Evolutionary conservation across 768 basidiomycete species (phyloP), one percentile per base, ranked within the genome.

Genomic region (Pleurotus ostreatus): DNA sequence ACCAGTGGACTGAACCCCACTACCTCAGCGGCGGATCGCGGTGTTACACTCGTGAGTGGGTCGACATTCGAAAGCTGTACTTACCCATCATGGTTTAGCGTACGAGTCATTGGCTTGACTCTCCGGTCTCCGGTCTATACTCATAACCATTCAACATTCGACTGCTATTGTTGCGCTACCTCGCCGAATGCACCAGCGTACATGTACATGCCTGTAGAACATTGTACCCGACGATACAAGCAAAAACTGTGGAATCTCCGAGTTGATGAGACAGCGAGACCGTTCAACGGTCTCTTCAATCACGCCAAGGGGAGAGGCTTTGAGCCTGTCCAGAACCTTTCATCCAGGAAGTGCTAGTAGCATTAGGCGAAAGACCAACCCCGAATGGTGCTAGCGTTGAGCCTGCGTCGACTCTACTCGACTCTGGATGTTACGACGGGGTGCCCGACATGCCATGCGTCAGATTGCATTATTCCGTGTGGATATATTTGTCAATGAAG

Each of bases 21-120:
- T n/a, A 22, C 39, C 16, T 39, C 51, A 41, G 41, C 51, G 11
- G 39, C 39, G 7, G 41, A 53, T 39, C 51, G 41, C 38, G 51
- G 22, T 41, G 20, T 53, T 18, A 41, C 38, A 37, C 25, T 53
- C 51, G 51, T 53, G 51, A 53, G 51, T 53, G 51, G 51, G 51
- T 53, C 51, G 37, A 23, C 39, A 39, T 26, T 39, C n/a, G 20
- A 20, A 40, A 41, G 51, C 39, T 40, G 39, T 16, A 22, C 8
- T 22, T 53, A 39, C 51, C 51, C 11, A 39, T 38, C 39, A 39
- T 53, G 39, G 51, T 40, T 30, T 53, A 53, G 51, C 51, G 51
- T 30, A 34, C 20, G 40, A 52, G 41, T 43, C 20, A 43, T 53
- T 20, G 51, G 37, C 51, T 37, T 53, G 37, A 41, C 51, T 22